Evolutionary conservation across 305 asterid genomes (phyloP), one percentile per base, ranked within the genome.

Genomic region (Fraxinus velutina): DNA sequence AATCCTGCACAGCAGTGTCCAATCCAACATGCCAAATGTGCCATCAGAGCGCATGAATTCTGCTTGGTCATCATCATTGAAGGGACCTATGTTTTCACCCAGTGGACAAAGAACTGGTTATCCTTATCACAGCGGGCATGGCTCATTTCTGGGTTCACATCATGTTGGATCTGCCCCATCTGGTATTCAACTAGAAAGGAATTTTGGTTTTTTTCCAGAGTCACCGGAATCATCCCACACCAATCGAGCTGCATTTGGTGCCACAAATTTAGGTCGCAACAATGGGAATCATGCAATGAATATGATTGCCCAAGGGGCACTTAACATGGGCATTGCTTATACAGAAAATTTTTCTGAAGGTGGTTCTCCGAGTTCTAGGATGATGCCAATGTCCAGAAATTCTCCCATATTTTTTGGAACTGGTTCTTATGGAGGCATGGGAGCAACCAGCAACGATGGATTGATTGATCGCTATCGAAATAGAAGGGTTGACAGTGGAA

Each of bases 161-260:
- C 96, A 94, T 42, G 94, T 91, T 17, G 99, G 99, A 75, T 96
- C 99, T 60, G 99, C 99, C 72, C 99, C 99, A 71, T 87, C 99
- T 66, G 98, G 97, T 68, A 83, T 92, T 86, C 97, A 90, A 75
- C 70, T 94, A 68, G 97, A 94, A 72, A 84, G 94, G 76, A 92
- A 89, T 80, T 90, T 94, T 82, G 98, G 97, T 2, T 88, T 91
- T 66, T 89, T 85, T 80, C 97, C 96, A 0, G 97, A 91, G 82
- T 96, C 98, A 44, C 96, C 98, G 0, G 95, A 93, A 76, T 83
- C 97, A 44, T 84, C 97, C 75, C 92, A 90, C 79, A 84, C 89
- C 76, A 90, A 86, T 78, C 95, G 89, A 83, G 84, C 88, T n/a
- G 73, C 89, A n/a, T 89, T 84, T 88, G 95, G 98, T 79, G 83